Evolutionary conservation across 345 rosid species (phyloP).

Genomic region (Gossypium ekmanianum): DNA sequence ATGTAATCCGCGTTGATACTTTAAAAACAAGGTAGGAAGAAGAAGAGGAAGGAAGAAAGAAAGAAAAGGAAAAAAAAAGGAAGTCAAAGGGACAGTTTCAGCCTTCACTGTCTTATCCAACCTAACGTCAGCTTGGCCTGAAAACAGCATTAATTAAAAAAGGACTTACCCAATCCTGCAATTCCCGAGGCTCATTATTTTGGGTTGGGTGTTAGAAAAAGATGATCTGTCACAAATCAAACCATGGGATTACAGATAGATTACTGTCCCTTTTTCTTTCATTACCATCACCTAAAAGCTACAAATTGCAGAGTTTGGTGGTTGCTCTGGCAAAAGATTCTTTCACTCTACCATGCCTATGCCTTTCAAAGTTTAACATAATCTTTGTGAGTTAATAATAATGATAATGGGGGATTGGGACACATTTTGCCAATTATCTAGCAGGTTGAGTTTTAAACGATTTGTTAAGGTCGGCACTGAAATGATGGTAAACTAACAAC

Average conservation of each 20-base stretch:
- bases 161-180: neutral
- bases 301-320: neutral
- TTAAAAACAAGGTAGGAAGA: neutral
- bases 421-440: too few relatives aligned
- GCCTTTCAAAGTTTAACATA: too few relatives aligned
- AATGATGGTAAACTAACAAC: neutral
- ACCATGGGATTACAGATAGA: neutral
- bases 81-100: constrained; percentile 18
- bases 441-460: neutral
- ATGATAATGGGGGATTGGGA: too few relatives aligned
- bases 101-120: constrained; percentile 22
- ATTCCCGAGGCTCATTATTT: constrained; percentile 28
- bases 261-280: neutral
- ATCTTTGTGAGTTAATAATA: too few relatives aligned
- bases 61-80: too few relatives aligned
- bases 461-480: neutral
- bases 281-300: neutral
- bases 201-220: constrained; percentile 18
- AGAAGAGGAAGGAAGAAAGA: neutral
- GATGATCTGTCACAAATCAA: neutral
- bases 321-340: neutral
- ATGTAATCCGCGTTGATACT: neutral
- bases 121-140: constrained; percentile 22
- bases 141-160: constrained; percentile 15
- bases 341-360: neutral